Conservation (phyloP, 495 filamentous ascomycete genomes). For the Daldinia childiae region DNA sequence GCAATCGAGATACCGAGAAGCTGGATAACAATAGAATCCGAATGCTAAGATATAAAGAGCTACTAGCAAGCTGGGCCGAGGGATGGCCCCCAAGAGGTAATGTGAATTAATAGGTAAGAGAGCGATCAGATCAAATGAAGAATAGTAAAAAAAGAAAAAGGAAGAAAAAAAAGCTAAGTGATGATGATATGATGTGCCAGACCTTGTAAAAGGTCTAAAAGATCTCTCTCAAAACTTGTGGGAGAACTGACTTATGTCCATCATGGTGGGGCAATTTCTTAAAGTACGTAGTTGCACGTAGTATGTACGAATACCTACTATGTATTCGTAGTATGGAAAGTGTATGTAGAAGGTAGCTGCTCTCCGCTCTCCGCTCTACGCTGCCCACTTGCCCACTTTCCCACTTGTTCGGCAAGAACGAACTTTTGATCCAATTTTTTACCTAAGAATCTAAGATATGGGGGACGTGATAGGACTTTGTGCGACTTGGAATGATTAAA, state of each 20-base stretch:
- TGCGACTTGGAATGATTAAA: background rate
- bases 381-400: background rate
- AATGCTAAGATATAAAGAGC: constrained; percentile 5
- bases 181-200: constrained; percentile 40
- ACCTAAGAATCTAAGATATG: constrained; percentile 14
- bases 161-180: constrained; percentile 42
- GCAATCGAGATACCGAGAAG: constrained; percentile 27
- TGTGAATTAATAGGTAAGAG: constrained; percentile 17
- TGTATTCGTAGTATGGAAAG: no score
- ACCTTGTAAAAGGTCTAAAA: constrained; percentile 40
- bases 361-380: constrained; percentile 11
- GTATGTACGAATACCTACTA: no score
- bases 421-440: constrained; percentile 4
- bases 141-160: constrained; percentile 31
- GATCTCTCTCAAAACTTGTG: constrained; percentile 36
- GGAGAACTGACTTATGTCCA: constrained; percentile 41
- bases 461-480: background rate
- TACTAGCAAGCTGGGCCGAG: constrained; percentile 35
- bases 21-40: constrained; percentile 11
- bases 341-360: constrained; percentile 9
- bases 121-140: constrained; percentile 10
- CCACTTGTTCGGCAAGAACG: constrained; percentile 7
- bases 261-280: constrained; percentile 38
- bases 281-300: constrained; percentile 8
- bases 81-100: constrained; percentile 34